Base-by-base conservation (phyloP, 805 yeast species). In the Spathaspora passalidarum region DNA sequence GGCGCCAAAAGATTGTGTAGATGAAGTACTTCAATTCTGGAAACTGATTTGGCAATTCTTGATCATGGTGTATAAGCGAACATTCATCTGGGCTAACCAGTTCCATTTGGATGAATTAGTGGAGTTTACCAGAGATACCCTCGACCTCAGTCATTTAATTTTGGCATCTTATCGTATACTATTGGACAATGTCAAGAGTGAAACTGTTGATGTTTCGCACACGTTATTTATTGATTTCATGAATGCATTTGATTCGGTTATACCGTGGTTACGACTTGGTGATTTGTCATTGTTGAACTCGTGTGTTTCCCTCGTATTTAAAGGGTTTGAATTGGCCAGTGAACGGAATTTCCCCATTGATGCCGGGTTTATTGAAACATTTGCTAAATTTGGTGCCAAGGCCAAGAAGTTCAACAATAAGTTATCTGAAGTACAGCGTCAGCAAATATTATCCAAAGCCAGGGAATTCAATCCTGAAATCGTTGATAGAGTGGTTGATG, bases 101-200 rank as follows among this genome's bases (percentile, higher is more conserved):
- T 84, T 81, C 54, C 78, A 78, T 22, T 69, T 78, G 17, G 69
- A 73, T 0, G 77, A 76, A 42, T 69, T 88, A 54, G 77, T 84
- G 37, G 96, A 90, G 46, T 91, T 89, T 54, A 87, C 97, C 2
- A 78, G 96, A 60, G 96, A 89, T 58, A 83, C 88, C 0, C 72
- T 92, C 42, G 97, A 91, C 54, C 71, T 88, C 25, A 84, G 96
- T 48, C 82, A 84, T 49, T 62, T 74, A 1, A 66, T 91, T 26
- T 60, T 91, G n/a, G 82, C 77, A 45, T 80, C 91, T 2, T 86
- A 79, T 56, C 71, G 82, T 48, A 69, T 76, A n/a, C 48, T 68
- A 11, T 38, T 53, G 32, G 63, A 59, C 35, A 51, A 41, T 14
- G 44, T 56, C n/a, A 21, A 46, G 3, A 43, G 43, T 26, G 42